Conservation (phyloP, 2,329 filamentous ascomycete genomes). For the Colletotrichum australisinense region DNA sequence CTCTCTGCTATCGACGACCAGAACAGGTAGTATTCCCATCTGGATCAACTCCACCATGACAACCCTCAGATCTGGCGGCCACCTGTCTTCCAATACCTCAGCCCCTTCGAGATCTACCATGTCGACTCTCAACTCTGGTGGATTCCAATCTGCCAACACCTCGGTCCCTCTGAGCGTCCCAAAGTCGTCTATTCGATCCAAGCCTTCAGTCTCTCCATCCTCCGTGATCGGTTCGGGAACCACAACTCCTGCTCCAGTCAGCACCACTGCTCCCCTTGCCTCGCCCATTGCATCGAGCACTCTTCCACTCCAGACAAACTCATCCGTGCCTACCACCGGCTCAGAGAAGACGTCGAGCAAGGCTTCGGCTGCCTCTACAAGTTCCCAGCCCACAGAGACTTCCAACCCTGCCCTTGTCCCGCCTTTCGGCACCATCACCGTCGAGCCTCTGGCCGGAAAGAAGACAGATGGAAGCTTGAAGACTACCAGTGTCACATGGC, state of each 20-base stretch:
- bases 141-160: neutral
- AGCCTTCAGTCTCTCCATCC: neutral
- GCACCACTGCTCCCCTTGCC: neutral
- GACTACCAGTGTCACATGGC: conserved; percentile 27
- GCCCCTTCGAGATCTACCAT: neutral
- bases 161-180: neutral
- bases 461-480: conserved; percentile 4
- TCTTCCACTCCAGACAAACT: conserved; percentile 8
- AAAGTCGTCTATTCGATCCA: neutral
- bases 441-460: conserved; percentile 19
- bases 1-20: neutral
- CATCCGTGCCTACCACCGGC: neutral
- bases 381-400: neutral
- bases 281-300: conserved; percentile 14
- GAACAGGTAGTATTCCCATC: neutral
- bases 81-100: too few species aligned
- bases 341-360: neutral
- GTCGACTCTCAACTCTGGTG: neutral
- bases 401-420: neutral
- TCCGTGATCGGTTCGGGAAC: neutral
- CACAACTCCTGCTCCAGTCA: too few species aligned
- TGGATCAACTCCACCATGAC: neutral
- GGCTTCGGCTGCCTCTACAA: neutral
- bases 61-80: neutral
- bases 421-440: conserved; percentile 2